Base-by-base conservation (phyloP, 192 early-diverging fungal genomes). In the Gryganskiella cystojenkinii region DNA sequence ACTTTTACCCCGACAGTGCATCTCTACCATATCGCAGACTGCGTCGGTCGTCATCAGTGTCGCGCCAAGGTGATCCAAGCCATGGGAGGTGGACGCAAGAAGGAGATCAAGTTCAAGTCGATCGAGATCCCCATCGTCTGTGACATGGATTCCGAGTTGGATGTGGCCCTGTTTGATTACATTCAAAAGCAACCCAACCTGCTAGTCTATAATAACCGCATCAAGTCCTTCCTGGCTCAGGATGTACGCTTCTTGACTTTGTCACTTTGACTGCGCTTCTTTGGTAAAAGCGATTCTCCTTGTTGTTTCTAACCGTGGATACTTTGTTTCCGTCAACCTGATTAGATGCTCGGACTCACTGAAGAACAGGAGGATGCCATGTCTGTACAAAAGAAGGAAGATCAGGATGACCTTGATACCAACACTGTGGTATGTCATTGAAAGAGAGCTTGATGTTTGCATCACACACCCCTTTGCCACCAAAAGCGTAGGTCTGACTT, bases 51-150 rank as follows among this genome's bases (percentile, higher is more conserved):
- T n/a, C 74, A 78, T 13, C 66, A 78, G 37, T 78, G 74, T 31
- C 74, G 74, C 17, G 74, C 74, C 60, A 78, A 78, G 50, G 74
- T 78, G 37, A 69, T 78, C 49, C 74, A 78, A 42, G 59, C 74
- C 27, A 78, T 78, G 74, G 74, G 74, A 14, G 74, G 74, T 15
- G 74, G 74, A 13, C 74, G 74, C 27, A 78, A 78, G 66, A 78
- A 78, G 50, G 74, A 78, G 34, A 37, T 69, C 66, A 78, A 69
- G 61, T 64, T 69, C 61, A 78, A 69, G 59, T 64, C 74, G n/a
- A 60, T 78, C 50, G 74, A 78, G 56, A 78, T 78, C 49, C 66
- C 74, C 2, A 78, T 78, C 37, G 67, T 78, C 22, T 69, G 65
- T 22, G 61, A 78, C 35, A 68, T 78, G 74, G 74, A 78, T 37